Percentiles rank a stretch among this genome's conserved stretches.
phyloP scores from a whole-genome alignment of 176 grass and related monocot genomes.

The Paspalum notatum region DNA sequence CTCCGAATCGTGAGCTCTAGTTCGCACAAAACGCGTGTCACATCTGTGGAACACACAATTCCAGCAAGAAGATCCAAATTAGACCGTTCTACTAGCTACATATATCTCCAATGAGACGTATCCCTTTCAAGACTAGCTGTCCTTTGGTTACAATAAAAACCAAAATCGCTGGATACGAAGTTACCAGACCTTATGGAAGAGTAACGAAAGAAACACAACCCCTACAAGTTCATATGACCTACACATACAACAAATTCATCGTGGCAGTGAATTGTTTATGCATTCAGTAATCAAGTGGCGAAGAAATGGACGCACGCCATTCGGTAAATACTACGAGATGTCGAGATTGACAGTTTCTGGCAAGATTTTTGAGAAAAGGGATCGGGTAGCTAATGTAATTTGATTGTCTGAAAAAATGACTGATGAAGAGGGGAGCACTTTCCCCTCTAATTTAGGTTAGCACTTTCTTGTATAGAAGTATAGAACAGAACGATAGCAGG shows the following conservation, averaged over 20 bases:
- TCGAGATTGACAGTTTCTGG: not conserved
- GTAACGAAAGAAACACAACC: not conserved
- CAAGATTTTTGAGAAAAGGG: not conserved
- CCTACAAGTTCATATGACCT: not conserved
- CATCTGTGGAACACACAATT: conserved; percentile 58
- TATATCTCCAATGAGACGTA: not conserved
- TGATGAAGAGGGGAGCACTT: not conserved
- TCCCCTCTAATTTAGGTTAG: not conserved
- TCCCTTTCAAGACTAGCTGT: not conserved
- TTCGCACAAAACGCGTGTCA: conserved; percentile 65
- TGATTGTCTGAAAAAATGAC: not conserved
- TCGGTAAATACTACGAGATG: not conserved
- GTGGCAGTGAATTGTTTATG: too few species aligned
- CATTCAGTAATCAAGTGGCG: not conserved
- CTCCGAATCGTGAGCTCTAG: conserved; percentile 78
- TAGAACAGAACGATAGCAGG: not conserved
- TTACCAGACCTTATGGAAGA: not conserved
- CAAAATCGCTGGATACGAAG: conserved; percentile 5
- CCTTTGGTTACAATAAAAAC: not conserved
- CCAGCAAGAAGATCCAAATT: conserved; percentile 20
- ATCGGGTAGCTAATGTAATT: not conserved
- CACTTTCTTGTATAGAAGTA: not conserved
- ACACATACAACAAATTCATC: too few species aligned
- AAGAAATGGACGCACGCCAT: not conserved
- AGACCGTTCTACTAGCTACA: not conserved